Evolutionary conservation across 2,329 filamentous ascomycete genomes (phyloP).

Genomic region (Colletotrichum paranaense): DNA sequence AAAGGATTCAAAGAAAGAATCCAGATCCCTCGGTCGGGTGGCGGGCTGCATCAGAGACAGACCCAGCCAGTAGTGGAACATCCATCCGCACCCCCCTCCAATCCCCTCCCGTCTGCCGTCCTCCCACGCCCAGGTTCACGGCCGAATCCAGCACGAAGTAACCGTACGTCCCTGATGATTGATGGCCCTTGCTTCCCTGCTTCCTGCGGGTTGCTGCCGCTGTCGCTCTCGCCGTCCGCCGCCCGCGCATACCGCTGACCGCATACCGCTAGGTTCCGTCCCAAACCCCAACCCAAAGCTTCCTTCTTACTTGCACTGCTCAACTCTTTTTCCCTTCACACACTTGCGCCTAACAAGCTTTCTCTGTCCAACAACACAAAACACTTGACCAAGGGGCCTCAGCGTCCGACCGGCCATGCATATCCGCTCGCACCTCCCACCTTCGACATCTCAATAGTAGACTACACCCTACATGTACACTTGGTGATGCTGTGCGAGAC

Average conservation of each 20-base stretch:
- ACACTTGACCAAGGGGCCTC: conserved; percentile 30
- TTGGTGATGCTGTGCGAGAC: conserved; percentile 31
- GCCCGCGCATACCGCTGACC: conserved; percentile 8
- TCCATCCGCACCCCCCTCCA: not conserved
- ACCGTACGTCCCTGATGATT: conserved; percentile 2
- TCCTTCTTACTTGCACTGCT: not conserved
- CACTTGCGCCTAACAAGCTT: conserved; percentile 23
- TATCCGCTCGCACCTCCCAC: conserved; percentile 25
- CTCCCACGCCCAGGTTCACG: not conserved
- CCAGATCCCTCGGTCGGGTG: conserved; percentile 2
- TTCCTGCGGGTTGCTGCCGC: not conserved
- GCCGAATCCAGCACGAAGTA: not conserved
- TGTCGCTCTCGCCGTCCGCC: conserved; percentile 4
- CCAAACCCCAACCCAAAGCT: conserved; percentile 29
- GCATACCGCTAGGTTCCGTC: conserved; percentile 12
- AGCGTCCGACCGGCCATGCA: conserved; percentile 29
- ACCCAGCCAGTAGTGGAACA: not conserved
- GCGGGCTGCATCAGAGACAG: not conserved
- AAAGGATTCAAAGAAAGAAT: not conserved
- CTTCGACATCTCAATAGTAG: not conserved
- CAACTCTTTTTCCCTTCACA: conserved; percentile 3
- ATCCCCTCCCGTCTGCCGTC: not conserved
- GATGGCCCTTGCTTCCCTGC: not conserved
- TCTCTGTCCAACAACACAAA: conserved; percentile 26
- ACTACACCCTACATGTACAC: not conserved